phyloP scores from a whole-genome alignment of 2,329 filamentous ascomycete genomes.

The Epichloe typhina region DNA sequence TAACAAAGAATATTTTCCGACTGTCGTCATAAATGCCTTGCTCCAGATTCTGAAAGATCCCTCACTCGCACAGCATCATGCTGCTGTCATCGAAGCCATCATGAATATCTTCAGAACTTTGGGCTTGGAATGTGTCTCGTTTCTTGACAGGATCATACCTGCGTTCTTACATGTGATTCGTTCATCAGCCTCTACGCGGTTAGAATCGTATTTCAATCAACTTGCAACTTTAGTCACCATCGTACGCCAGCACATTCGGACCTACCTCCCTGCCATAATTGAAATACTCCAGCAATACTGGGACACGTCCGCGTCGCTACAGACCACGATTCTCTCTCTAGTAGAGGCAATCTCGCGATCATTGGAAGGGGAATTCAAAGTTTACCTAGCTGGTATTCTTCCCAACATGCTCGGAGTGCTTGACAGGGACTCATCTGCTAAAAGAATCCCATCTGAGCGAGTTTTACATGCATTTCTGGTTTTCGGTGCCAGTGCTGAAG shows the following conservation, averaged over 20 bases:
- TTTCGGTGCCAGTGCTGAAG: slow-evolving; percentile 88
- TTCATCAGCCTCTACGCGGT: slow-evolving; percentile 59
- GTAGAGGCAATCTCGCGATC: slow-evolving; percentile 91
- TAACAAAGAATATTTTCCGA: slow-evolving; percentile 96
- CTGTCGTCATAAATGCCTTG: slow-evolving; percentile 91
- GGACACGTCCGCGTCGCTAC: slow-evolving; percentile 66
- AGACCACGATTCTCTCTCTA: slow-evolving; percentile 80
- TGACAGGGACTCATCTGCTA: slow-evolving; percentile 66
- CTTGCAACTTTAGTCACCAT: slow-evolving; percentile 86
- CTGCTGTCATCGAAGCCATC: slow-evolving; percentile 88
- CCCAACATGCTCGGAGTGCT: slow-evolving; percentile 91
- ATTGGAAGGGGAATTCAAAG: slow-evolving; percentile 97
- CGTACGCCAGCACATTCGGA: slow-evolving; percentile 89
- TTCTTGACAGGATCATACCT: slow-evolving; percentile 85
- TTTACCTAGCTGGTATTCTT: slow-evolving; percentile 77
- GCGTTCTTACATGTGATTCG: slow-evolving; percentile 85
- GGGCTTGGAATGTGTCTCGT: slow-evolving; percentile 89
- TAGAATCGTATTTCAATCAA: slow-evolving; percentile 97
- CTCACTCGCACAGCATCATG: slow-evolving; percentile 82
- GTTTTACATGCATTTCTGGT: slow-evolving; percentile 92
- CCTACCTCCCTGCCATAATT: slow-evolving; percentile 73
- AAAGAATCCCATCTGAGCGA: slow-evolving; percentile 72
- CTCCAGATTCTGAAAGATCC: slow-evolving; percentile 84
- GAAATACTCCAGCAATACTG: slow-evolving; percentile 82
- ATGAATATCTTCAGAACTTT: slow-evolving; percentile 98